Base-by-base conservation (phyloP, 2,329 filamentous ascomycete genomes). In the Cryphonectria japonica region DNA sequence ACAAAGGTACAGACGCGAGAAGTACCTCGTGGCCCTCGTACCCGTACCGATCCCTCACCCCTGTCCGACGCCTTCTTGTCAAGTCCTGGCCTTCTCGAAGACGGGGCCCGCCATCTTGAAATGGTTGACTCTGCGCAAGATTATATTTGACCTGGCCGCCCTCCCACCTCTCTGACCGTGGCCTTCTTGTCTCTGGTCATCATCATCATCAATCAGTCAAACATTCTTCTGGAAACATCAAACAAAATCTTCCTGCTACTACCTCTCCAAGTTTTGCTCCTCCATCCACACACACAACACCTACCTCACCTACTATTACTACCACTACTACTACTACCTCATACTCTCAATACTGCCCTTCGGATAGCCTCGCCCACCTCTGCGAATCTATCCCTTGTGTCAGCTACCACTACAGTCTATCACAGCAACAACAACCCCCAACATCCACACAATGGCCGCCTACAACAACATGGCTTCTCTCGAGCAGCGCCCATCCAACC, bases 401-500 rank as follows among this genome's bases (percentile, higher is more conserved):
- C 7, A n/a, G 46, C 22, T n/a, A 50, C 46, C 8, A n/a, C 22
- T 32, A 59, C 26, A 3, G 2, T 52, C 26, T 34, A 67, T 54
- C 63, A 50, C 60, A 64, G 43, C 50, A 57, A n/a, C 52, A n/a
- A n/a, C 50, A 39, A 9, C 11, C 22, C 41, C 37, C 68, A 43
- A 71, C 46, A 43, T n/a, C 54, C 66, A 50, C 66, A 71, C 66
- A 73, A 73, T 73, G 71, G 71, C 69, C 71, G 69, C 69, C 69
- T 62, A 63, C 71, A 73, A 59, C 71, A 73, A 67, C 60, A 73
- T 69, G 71, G 64, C 71, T 39, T 73, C 71, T 19, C 71, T 73
- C 62, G 71, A 73, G 71, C 87, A 89, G 80, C 86, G 88, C 79
- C 88, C 89, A 73, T 89, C 88, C 76, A 88, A 90, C 78, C 87